These are phyloP conservation scores for Magnolia sinica DNA, from an alignment of 164 flowering plant species.

Conservation along the genomic window DNA sequence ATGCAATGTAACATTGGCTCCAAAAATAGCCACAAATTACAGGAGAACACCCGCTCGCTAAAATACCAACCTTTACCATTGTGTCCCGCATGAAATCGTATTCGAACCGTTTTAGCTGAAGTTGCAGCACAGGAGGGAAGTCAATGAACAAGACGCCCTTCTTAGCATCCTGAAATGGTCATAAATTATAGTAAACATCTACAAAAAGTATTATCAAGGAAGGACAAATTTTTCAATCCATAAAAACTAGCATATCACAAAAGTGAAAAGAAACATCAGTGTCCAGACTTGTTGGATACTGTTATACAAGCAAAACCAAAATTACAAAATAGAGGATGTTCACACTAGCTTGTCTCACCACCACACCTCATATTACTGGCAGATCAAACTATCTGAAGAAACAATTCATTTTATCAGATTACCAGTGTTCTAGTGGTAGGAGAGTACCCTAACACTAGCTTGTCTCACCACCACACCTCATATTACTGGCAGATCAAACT, in stretches of 20 bases:
- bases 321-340: neutral
- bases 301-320: neutral
- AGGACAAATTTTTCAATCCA: neutral
- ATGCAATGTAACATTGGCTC: neutral
- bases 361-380: neutral
- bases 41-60: neutral
- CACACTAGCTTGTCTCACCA: neutral
- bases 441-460: neutral
- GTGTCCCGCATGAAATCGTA: slow-evolving; percentile 72
- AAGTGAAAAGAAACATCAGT: neutral
- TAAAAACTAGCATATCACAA: neutral
- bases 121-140: slow-evolving; percentile 68
- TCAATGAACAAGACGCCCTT: slow-evolving; percentile 64
- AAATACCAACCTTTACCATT: slow-evolving; percentile 61
- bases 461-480: neutral
- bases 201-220: neutral
- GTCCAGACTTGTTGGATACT: neutral
- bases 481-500: neutral
- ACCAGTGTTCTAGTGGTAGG: neutral
- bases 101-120: slow-evolving; percentile 67
- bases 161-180: slow-evolving; percentile 48
- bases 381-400: neutral
- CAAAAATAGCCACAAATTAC: neutral
- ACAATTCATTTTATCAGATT: neutral
- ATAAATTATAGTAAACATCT: neutral